Base-by-base conservation (phyloP, 768 basidiomycete genomes). In the Tricholoma sp. region DNA sequence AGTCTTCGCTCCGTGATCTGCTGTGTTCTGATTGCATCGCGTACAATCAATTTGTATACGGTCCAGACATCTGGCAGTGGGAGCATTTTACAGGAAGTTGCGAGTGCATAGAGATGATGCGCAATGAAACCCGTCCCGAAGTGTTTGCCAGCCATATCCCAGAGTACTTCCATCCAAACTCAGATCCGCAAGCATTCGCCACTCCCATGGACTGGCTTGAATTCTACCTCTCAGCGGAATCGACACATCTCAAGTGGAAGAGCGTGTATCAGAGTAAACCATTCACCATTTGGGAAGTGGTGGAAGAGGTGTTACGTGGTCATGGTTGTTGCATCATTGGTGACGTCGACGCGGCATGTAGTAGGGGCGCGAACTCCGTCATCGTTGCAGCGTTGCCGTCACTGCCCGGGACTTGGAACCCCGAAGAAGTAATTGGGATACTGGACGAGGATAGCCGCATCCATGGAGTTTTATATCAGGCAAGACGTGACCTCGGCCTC, bases 41-140 rank as follows among this genome's bases (percentile, higher is more conserved):
- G 17, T 83, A 80, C 63, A 76, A 82, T 62, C 66, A 78, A 18
- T 79, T 81, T 56, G 79, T 84, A 24, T 83, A 76, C 58, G 82
- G 82, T 1, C 70, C 70, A 31, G 75, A 79, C 57, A 69, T 82
- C 8, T 81, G 78, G 65, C 72, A 77, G 47, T 84, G 82, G 82
- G 77, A 78, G 44, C 76, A 79, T 54, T 77, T 80, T 53, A 74
- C 70, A 48, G 73, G 80, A 1, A 72, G 77, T 13, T 84, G 82
- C 62, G 69, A 69, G n/a, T 83, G 82, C 63, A 55, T 63, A 41
- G 62, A 65, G 41, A 61, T 52, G 34, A 56, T 20, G 36, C 57
- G 54, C 32, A 50, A 34, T 13, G 11, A 41, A 11, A 44, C 28
- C 39, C 52, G 17, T 53, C 34, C 32, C 15, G 54, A 42, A 44